Percentiles rank a stretch among this genome's conserved stretches.
phyloP scores from a whole-genome alignment of 2,329 filamentous ascomycete genomes.

The Cladophialophora carrionii region DNA sequence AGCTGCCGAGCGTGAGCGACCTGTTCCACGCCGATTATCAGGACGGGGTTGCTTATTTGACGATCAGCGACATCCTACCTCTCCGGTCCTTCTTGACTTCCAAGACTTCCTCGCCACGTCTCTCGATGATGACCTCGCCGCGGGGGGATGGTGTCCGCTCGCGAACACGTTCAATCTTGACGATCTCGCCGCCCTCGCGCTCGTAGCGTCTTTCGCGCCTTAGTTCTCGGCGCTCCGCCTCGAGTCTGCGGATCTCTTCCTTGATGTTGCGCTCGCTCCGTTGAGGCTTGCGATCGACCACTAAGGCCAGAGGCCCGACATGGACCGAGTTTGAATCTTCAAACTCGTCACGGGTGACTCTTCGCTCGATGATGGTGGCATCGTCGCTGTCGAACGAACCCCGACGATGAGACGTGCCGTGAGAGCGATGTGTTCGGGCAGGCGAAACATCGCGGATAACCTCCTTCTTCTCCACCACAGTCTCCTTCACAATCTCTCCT shows the following conservation, averaged over 20 bases:
- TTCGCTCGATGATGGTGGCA: constrained; percentile 43
- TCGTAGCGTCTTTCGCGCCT: constrained; percentile 60
- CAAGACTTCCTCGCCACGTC: constrained; percentile 55
- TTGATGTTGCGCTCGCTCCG: constrained; percentile 67
- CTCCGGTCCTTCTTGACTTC: constrained; percentile 84
- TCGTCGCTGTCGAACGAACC: constrained; percentile 44
- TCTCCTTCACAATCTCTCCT: constrained; percentile 31
- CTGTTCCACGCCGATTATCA: constrained; percentile 29
- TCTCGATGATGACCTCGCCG: constrained; percentile 43
- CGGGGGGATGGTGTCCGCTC: constrained; percentile 37
- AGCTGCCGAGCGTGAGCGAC: constrained; percentile 45
- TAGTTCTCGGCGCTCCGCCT: constrained; percentile 65
- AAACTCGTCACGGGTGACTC: constrained; percentile 45
- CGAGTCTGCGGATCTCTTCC: constrained; percentile 71
- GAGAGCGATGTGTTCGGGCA: constrained; percentile 34
- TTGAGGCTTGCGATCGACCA: constrained; percentile 55
- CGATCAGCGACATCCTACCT: constrained; percentile 74
- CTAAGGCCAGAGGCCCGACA: constrained; percentile 52
- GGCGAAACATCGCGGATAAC: constrained; percentile 35
- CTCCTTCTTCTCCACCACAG: constrained; percentile 36
- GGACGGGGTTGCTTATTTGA: constrained; percentile 28
- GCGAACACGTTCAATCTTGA: constrained; percentile 36
- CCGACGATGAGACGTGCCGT: constrained; percentile 40
- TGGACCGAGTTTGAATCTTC: constrained; percentile 53
- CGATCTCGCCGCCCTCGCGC: constrained; percentile 41